A percentile compares a stretch with the other conserved stretches of the same genome.
Evolutionary conservation across 2,329 filamentous ascomycete genomes (phyloP).

Genomic region (Botrytis galanthina): DNA sequence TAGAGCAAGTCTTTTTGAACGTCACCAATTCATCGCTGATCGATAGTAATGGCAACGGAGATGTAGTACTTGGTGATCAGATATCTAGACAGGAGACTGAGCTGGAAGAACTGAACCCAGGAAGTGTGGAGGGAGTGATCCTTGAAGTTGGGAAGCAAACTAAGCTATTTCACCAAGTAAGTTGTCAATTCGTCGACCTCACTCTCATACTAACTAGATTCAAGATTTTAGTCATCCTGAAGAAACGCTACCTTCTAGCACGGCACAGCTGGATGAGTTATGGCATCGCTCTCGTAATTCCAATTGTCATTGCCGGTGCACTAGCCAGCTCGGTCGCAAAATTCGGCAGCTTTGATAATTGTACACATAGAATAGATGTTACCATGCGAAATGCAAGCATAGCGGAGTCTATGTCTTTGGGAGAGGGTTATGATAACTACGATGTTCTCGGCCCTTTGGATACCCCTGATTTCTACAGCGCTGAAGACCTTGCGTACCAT

Average conservation of each 20-base stretch:
- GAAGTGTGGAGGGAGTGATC: not conserved
- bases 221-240: not conserved
- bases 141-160: not conserved
- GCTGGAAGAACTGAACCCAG: not conserved
- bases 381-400: not conserved
- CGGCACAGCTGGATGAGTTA: not conserved
- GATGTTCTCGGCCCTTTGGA: slow-evolving; percentile 23
- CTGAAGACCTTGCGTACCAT: not conserved
- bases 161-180: not conserved
- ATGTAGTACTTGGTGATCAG: not conserved
- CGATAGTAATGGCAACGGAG: not conserved
- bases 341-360: not conserved
- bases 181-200: not conserved
- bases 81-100: not conserved
- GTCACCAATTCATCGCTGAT: not conserved
- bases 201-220: not conserved
- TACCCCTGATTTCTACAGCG: not conserved
- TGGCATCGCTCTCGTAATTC: not conserved
- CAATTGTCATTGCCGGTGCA: slow-evolving; percentile 46
- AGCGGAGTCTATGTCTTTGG: not conserved
- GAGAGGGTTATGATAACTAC: not conserved
- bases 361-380: not conserved
- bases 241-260: not conserved
- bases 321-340: slow-evolving; percentile 45
- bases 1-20: slow-evolving; percentile 1